These are phyloP conservation scores for Heterobasidion parviporum DNA, from an alignment of 1,284 basidiomycete species.

Conservation along the genomic window DNA sequence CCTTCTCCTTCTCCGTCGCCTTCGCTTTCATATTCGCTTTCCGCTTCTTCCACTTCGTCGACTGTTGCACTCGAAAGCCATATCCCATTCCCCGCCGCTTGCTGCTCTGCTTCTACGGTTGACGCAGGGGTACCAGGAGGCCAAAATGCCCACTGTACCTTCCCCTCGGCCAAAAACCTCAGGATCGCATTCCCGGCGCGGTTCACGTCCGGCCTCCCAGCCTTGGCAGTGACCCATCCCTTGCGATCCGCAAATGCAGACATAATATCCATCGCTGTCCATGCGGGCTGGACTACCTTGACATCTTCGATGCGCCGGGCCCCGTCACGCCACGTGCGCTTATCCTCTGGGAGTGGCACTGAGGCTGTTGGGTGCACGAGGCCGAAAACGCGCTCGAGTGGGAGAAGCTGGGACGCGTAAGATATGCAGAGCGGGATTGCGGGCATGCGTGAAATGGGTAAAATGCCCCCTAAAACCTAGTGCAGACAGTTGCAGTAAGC, in stretches of 20 bases:
- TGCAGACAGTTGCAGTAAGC: slow-evolving; percentile 1
- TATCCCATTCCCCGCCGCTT: slow-evolving; percentile 35
- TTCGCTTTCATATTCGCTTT: slow-evolving; percentile 25
- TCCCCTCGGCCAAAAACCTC: slow-evolving; percentile 66
- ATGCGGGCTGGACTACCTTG: slow-evolving; percentile 22
- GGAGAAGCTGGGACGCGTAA: slow-evolving; percentile 61
- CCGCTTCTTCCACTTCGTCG: slow-evolving; percentile 18
- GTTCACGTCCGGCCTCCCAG: slow-evolving; percentile 80
- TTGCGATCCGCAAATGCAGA: slow-evolving; percentile 70
- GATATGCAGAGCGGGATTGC: slow-evolving; percentile 72
- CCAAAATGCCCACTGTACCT: slow-evolving; percentile 80
- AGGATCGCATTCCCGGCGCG: slow-evolving; percentile 82
- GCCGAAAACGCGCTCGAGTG: slow-evolving; percentile 66
- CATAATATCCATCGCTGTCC: slow-evolving; percentile 80
- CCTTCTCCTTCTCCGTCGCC: slow-evolving; percentile 16
- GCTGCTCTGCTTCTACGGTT: slow-evolving; percentile 3
- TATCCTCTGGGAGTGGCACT: slow-evolving; percentile 39
- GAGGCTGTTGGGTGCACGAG: slow-evolving; percentile 44
- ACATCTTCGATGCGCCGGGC: slow-evolving; percentile 20
- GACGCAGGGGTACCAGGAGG: slow-evolving; percentile 39
- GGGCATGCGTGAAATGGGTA: slow-evolving; percentile 86
- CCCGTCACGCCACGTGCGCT: slow-evolving; percentile 63
- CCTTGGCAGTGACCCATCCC: slow-evolving; percentile 84
- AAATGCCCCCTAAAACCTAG: slow-evolving; percentile 68
- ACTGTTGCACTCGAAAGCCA: slow-evolving; percentile 40